A percentile compares a stretch with the other conserved stretches of the same genome.
Conservation (phyloP, 2,329 filamentous ascomycete species). For the Hypoxylon sp. region DNA sequence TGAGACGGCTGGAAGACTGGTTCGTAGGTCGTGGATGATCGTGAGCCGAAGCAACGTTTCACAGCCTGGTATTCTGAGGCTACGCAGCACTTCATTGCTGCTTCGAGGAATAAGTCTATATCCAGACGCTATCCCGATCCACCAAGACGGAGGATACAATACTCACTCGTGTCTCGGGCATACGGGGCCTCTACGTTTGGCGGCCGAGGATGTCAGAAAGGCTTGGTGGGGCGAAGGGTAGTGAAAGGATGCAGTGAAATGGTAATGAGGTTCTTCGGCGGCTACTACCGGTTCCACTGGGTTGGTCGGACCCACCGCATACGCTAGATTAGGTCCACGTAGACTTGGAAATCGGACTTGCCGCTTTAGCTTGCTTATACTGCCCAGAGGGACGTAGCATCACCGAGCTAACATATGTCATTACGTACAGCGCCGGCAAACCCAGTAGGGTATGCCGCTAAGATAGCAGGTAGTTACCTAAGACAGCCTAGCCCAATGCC, state of each 20-base stretch:
- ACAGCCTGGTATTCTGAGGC: background rate
- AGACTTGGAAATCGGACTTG: constrained; percentile 32
- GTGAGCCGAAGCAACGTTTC: background rate
- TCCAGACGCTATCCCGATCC: background rate
- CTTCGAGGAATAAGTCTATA: background rate
- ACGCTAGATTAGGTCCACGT: constrained; percentile 16
- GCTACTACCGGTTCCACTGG: constrained; percentile 40
- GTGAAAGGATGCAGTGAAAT: background rate
- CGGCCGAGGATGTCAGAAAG: constrained; percentile 12
- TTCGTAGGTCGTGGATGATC: too few species aligned
- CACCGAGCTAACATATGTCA: constrained; percentile 37
- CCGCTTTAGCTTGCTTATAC: constrained; percentile 25
- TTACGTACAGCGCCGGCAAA: constrained; percentile 35
- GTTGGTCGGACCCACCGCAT: constrained; percentile 23
- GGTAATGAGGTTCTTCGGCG: constrained; percentile 23
- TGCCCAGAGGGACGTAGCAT: constrained; percentile 21
- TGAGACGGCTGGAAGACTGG: too few species aligned
- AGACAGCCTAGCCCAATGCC: constrained; percentile 9
- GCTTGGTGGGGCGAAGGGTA: constrained; percentile 6
- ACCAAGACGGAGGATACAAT: background rate
- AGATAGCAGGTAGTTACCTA: constrained; percentile 7
- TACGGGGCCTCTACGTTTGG: constrained; percentile 1
- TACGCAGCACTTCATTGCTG: background rate
- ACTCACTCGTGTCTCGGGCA: background rate
- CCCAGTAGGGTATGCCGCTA: constrained; percentile 38